Conservation (phyloP, 2,329 filamentous ascomycete genomes). For the Trichoderma sp. region DNA sequence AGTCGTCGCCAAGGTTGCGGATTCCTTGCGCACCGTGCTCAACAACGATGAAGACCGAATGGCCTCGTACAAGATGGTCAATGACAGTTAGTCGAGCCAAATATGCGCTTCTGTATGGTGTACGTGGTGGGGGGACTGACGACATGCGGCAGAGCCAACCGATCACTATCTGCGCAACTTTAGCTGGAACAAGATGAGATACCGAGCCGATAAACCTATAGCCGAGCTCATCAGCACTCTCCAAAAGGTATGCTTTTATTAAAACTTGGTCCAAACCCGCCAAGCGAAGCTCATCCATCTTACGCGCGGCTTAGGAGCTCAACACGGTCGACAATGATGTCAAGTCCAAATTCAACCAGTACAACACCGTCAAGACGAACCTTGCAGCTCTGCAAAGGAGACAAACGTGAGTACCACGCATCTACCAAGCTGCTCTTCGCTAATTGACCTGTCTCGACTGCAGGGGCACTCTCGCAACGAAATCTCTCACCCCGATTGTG, state of each 20-base stretch:
- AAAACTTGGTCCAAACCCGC: background rate
- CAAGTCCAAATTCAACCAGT: conserved; percentile 90
- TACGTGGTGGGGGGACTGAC: conserved; percentile 26
- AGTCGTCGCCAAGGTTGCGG: conserved; percentile 83
- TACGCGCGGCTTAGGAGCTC: conserved; percentile 62
- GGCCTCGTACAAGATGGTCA: conserved; percentile 85
- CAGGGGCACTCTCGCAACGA: conserved; percentile 89
- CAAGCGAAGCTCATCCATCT: background rate
- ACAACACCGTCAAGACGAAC: conserved; percentile 86
- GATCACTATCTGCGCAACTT: conserved; percentile 89
- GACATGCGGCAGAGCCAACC: conserved; percentile 69
- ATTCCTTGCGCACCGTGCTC: conserved; percentile 78
- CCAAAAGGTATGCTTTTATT: conserved; percentile 64
- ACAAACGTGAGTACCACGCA: conserved; percentile 66
- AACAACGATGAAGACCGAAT: conserved; percentile 82
- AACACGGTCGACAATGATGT: conserved; percentile 93
- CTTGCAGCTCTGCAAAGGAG: conserved; percentile 78
- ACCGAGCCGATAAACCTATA: conserved; percentile 87
- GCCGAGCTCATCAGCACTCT: conserved; percentile 82
- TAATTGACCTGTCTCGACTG: background rate
- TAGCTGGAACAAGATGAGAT: conserved; percentile 97
- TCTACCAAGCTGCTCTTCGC: background rate
- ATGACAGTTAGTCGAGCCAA: conserved; percentile 68
- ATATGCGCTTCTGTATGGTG: background rate
- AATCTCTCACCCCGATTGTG: conserved; percentile 87